Percentiles rank a stretch among this genome's conserved stretches.
phyloP scores from a whole-genome alignment of 2,329 filamentous ascomycete species.

The Botryotinia globosa region DNA sequence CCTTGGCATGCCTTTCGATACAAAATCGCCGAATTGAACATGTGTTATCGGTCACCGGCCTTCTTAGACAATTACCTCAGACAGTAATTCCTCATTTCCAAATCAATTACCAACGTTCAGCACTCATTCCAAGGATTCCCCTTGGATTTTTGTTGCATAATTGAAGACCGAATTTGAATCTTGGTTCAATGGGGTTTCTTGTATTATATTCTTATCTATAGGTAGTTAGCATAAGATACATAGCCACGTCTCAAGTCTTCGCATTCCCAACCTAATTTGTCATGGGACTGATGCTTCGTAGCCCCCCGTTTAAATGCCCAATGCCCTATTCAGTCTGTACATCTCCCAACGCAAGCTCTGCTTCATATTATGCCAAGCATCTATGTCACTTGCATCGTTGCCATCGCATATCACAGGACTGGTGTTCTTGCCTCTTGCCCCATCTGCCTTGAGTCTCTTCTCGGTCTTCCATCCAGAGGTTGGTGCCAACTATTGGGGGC shows the following conservation, averaged over 20 bases:
- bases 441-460: constrained; percentile 19
- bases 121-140: too few relatives aligned
- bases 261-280: neutral
- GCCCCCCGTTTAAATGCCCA: neutral
- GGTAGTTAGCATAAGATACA: neutral
- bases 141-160: neutral
- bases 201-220: neutral
- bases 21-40: neutral
- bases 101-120: neutral
- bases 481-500: constrained; percentile 30
- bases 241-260: neutral
- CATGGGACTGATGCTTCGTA: neutral
- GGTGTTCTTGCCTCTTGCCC: constrained; percentile 3
- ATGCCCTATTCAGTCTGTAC: neutral
- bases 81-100: neutral
- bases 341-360: neutral
- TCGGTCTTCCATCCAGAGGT: constrained; percentile 18
- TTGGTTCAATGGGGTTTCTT: neutral
- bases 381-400: neutral
- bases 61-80: neutral
- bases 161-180: neutral
- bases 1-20: neutral
- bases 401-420: neutral
- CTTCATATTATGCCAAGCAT: neutral
- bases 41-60: neutral